phyloP scores from a whole-genome alignment of 2,329 filamentous ascomycete genomes.

The Talaromyces sp. region DNA sequence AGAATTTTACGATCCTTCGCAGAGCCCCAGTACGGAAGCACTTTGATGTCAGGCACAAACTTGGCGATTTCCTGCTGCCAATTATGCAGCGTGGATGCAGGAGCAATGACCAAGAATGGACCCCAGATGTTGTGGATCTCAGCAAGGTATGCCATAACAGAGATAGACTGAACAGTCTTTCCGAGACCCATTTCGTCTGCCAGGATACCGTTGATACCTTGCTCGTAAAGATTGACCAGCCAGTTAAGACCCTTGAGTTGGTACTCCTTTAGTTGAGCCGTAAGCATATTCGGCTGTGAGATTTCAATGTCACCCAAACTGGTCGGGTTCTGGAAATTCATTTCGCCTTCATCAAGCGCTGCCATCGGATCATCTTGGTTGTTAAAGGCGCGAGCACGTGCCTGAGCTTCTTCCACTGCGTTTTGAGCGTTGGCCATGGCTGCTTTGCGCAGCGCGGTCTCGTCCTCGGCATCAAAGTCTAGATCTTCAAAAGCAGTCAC shows the following conservation, averaged over 20 bases:
- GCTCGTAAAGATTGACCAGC: slow-evolving; percentile 97
- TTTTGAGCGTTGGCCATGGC: slow-evolving; percentile 95
- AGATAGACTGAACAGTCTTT: slow-evolving; percentile 98
- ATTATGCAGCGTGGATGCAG: slow-evolving; percentile 93
- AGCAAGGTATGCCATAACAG: slow-evolving; percentile 96
- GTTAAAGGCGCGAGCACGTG: slow-evolving; percentile 90
- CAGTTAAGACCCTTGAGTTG: slow-evolving; percentile 98
- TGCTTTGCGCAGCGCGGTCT: slow-evolving; percentile 70
- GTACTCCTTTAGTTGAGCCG: slow-evolving; percentile 94
- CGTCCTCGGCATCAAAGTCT: slow-evolving; percentile 93
- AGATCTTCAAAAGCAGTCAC: slow-evolving; percentile 92
- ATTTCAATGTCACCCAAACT: slow-evolving; percentile 92
- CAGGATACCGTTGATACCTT: slow-evolving; percentile 98
- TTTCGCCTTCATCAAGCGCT: slow-evolving; percentile 86
- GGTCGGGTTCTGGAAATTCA: slow-evolving; percentile 99
- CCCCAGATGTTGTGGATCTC: slow-evolving; percentile 98
- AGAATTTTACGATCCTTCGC: slow-evolving; percentile 91
- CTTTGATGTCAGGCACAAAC: slow-evolving; percentile 92
- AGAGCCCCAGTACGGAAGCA: slow-evolving; percentile 94
- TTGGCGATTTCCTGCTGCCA: slow-evolving; percentile 98
- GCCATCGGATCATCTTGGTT: slow-evolving; percentile 59
- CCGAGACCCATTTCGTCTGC: slow-evolving; percentile 99
- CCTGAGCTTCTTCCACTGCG: slow-evolving; percentile 88
- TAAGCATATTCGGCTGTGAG: slow-evolving; percentile 87
- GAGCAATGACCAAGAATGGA: slow-evolving; percentile 92